phyloP scores from a whole-genome alignment of 129 eudicot genomes.

The Cynara cardunculus region DNA sequence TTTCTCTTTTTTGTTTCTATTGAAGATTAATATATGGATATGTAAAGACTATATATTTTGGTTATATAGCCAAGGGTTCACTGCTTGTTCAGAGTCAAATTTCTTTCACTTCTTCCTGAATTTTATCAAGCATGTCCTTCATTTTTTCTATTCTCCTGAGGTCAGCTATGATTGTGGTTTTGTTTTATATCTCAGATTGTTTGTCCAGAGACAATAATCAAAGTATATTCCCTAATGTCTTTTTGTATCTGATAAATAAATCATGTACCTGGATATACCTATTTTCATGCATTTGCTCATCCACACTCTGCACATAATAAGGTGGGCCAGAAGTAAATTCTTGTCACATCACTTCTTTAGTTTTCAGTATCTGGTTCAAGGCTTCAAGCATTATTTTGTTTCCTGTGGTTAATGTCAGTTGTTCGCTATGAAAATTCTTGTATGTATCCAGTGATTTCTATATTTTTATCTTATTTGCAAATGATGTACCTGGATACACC shows the following conservation, averaged over 20 bases:
- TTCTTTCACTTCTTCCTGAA: not conserved
- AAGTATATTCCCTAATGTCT: not conserved
- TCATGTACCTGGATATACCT: not conserved
- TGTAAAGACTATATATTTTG: not conserved
- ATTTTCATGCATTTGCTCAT: not conserved
- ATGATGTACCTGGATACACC: not conserved
- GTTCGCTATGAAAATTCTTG: not conserved
- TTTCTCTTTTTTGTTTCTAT: constrained; percentile 6
- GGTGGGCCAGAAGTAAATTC: not conserved
- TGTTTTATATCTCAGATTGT: not conserved
- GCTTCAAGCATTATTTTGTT: not conserved
- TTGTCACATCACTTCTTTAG: not conserved
- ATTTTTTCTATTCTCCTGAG: not conserved
- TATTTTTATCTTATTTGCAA: not conserved
- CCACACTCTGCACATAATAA: not conserved
- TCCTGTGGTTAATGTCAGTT: not conserved
- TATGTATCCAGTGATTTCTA: not conserved
- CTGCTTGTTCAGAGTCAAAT: not conserved
- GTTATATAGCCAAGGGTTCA: constrained; percentile 7
- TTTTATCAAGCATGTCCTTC: not conserved
- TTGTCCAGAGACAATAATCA: not conserved
- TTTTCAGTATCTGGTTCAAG: not conserved
- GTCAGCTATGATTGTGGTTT: not conserved
- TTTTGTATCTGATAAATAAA: not conserved
- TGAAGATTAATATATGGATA: constrained; percentile 5